Evolutionary conservation across 805 yeast species (phyloP).

Genomic region (Sugiyamaella boreocaroliniensis): DNA sequence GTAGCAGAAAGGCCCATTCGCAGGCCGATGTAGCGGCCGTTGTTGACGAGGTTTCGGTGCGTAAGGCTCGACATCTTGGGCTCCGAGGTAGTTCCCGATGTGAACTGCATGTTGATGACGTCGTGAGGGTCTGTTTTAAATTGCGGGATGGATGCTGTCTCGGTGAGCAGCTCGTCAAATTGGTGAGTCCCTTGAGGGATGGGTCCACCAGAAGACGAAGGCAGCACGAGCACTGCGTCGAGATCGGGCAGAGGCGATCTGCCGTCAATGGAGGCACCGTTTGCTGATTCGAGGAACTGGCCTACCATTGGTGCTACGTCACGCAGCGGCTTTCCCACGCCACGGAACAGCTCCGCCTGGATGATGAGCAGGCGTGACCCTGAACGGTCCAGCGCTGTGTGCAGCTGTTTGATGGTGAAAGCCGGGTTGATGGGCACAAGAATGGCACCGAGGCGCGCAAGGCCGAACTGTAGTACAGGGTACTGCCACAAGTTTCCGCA

Average conservation of each 20-base stretch:
- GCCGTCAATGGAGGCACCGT: not conserved
- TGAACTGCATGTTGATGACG: conserved; percentile 28
- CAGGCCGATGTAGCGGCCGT: conserved; percentile 24
- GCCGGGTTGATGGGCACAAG: conserved; percentile 29
- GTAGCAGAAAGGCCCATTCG: conserved; percentile 23
- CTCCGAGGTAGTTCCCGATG: conserved; percentile 28
- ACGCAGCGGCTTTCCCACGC: conserved; percentile 13
- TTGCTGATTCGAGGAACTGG: conserved; percentile 1
- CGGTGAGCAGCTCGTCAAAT: not conserved
- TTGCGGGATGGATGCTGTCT: not conserved
- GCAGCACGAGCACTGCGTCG: conserved; percentile 2
- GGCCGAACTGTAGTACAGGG: conserved; percentile 24
- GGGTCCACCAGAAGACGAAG: not conserved
- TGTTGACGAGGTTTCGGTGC: conserved; percentile 25
- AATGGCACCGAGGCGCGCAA: conserved; percentile 26
- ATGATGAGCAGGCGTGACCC: conserved; percentile 22
- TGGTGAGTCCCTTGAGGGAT: not conserved
- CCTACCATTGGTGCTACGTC: conserved; percentile 11
- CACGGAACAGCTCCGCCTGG: conserved; percentile 17
- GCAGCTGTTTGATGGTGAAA: conserved; percentile 24
- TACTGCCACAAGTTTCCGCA: conserved; percentile 29
- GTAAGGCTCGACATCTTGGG: conserved; percentile 27
- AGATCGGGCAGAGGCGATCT: not conserved
- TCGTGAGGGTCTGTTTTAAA: conserved; percentile 9
- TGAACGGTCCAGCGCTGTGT: conserved; percentile 20